These are phyloP conservation scores for Paraurostyla sp. DNA, from an alignment of 73 alveolate species.

Conservation along the genomic window DNA sequence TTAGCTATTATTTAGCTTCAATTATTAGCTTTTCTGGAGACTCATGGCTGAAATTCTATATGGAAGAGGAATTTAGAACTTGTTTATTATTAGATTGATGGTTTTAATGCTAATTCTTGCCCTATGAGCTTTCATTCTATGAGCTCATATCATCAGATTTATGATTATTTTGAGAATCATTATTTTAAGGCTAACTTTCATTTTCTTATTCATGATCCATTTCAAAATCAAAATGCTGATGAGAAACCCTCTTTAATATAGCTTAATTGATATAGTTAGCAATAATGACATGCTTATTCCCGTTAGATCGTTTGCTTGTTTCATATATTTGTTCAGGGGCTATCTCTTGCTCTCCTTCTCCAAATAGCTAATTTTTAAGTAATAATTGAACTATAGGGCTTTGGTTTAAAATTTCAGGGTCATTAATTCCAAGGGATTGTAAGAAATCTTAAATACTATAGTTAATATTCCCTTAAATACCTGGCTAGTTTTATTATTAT, in stretches of 20 bases:
- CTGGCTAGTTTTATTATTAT: neutral
- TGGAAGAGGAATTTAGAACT: neutral
- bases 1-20: neutral
- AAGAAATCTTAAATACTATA: neutral
- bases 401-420: neutral
- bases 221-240: too few species aligned
- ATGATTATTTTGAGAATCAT: too few species aligned
- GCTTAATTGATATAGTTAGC: too few species aligned
- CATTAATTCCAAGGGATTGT: neutral
- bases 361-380: neutral
- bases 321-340: neutral
- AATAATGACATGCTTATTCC: neutral
- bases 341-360: neutral
- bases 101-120: neutral
- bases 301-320: neutral
- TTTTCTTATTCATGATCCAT: too few species aligned
- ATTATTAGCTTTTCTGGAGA: neutral
- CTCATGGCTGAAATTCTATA: too few species aligned
- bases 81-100: neutral
- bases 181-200: too few species aligned
- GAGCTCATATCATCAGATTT: too few species aligned
- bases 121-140: too few species aligned
- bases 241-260: too few species aligned
- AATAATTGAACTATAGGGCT: neutral
- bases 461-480: neutral